A percentile compares a stretch with the other conserved stretches of the same genome.
Evolutionary conservation across 2,329 filamentous ascomycete species (phyloP).

Genomic region (Cladophialophora immunda): DNA sequence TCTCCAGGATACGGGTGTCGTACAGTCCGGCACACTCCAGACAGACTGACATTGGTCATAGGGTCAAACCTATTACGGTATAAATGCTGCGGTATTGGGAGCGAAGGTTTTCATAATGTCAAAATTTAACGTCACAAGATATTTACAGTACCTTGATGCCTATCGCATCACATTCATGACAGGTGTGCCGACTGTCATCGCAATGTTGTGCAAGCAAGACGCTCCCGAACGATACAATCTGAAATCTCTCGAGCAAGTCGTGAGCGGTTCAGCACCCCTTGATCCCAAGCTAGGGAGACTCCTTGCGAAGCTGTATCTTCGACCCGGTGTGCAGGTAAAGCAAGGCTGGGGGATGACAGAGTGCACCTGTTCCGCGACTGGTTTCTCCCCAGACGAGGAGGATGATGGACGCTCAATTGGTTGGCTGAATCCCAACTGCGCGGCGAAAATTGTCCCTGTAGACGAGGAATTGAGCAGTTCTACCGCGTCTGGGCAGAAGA

Average conservation of each 20-base stretch:
- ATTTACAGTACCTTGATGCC: constrained; percentile 18
- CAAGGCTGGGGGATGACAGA: constrained; percentile 42
- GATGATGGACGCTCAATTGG: constrained; percentile 24
- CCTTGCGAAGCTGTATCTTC: constrained; percentile 11
- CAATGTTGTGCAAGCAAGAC: constrained; percentile 16
- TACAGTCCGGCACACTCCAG: not conserved
- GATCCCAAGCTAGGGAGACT: constrained; percentile 13
- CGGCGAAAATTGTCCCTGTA: constrained; percentile 20
- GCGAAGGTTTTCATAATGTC: constrained; percentile 23
- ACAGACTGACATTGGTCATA: not conserved
- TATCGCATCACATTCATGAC: constrained; percentile 21
- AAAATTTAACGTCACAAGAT: constrained; percentile 15
- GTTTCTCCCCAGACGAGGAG: constrained; percentile 21
- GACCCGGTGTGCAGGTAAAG: constrained; percentile 19
- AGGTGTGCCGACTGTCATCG: constrained; percentile 19
- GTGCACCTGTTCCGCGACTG: constrained; percentile 21
- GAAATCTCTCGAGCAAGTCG: constrained; percentile 16
- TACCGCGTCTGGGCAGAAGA: not conserved
- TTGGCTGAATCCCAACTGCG: constrained; percentile 21
- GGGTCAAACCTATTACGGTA: constrained; percentile 24
- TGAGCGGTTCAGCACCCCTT: constrained; percentile 18
- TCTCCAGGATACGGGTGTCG: not conserved
- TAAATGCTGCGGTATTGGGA: constrained; percentile 14
- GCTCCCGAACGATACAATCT: constrained; percentile 17
- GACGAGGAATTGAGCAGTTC: not conserved